A percentile compares a stretch with the other conserved stretches of the same genome.
phyloP scores from a whole-genome alignment of 2,329 filamentous ascomycete genomes.

The Aspergillus pseudoglaucus region DNA sequence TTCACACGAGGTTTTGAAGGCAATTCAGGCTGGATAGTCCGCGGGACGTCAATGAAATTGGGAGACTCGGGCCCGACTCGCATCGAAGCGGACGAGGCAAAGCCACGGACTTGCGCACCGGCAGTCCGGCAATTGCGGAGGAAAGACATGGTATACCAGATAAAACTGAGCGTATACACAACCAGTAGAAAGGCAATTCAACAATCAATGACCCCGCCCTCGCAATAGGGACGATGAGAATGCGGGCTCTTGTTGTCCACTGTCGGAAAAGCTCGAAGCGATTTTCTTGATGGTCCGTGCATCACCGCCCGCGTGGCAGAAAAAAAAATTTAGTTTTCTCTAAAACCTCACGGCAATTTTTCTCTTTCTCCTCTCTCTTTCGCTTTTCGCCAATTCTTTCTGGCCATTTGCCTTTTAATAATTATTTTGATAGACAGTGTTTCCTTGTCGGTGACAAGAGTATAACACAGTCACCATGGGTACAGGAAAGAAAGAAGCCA shows the following conservation, averaged over 20 bases:
- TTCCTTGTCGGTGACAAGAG: slow-evolving; percentile 11
- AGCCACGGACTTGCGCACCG: slow-evolving; percentile 33
- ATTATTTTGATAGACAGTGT: slow-evolving; percentile 20
- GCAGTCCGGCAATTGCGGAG: slow-evolving; percentile 31
- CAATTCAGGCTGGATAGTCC: slow-evolving; percentile 63
- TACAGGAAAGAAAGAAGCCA: slow-evolving; percentile 83
- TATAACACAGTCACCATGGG: slow-evolving; percentile 56
- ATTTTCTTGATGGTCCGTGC: slow-evolving; percentile 36
- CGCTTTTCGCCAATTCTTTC: slow-evolving; percentile 25
- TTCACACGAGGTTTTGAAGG: slow-evolving; percentile 51
- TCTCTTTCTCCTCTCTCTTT: slow-evolving; percentile 17
- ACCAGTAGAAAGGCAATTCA: background rate
- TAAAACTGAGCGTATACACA: slow-evolving; percentile 2
- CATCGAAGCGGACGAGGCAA: slow-evolving; percentile 30
- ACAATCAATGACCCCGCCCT: background rate
- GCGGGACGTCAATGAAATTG: slow-evolving; percentile 74
- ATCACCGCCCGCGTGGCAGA: slow-evolving; percentile 14
- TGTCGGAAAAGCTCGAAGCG: slow-evolving; percentile 26
- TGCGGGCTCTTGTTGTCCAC: slow-evolving; percentile 13
- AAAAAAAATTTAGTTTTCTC: slow-evolving; percentile 29
- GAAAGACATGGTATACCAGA: slow-evolving; percentile 26
- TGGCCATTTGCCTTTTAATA: slow-evolving; percentile 20
- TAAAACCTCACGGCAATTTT: slow-evolving; percentile 12
- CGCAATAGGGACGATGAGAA: slow-evolving; percentile 8
- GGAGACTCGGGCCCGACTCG: slow-evolving; percentile 68